Base-by-base conservation (phyloP, 2,329 filamentous ascomycete species). In the Orbilia oligospora region DNA sequence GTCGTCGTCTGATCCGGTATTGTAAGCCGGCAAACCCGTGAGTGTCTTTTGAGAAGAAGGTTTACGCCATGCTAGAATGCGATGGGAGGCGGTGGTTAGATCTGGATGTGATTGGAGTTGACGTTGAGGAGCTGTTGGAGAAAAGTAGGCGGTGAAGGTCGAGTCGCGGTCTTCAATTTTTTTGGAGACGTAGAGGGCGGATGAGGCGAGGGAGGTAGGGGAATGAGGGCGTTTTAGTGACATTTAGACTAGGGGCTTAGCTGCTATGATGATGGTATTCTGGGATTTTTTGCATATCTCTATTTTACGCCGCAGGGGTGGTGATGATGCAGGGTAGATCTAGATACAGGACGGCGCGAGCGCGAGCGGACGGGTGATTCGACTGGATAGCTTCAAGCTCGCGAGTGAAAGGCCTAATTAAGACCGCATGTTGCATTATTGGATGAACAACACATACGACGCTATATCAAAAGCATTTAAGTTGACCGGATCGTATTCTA, bases 121-220 rank as follows among this genome's bases (percentile, higher is more conserved):
- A 79, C 83, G 81, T 22, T 84, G 82, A 38, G 85, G 81, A 22
- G 86, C 82, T 5, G 84, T 83, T 38, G 86, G 85, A 30, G 87
- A 87, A 83, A 85, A 89, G 80, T 85, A 85, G 76, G 84, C 88
- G 70, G 85, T 82, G 84, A 89, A 89, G 16, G 83, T 85, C 10
- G 87, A 88, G n/a, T 84, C 83, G 79, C 87, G 86, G 80, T 88
- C 87, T 63, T 86, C 81, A 69, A 88, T 86, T 3, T 84, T 82
- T 8, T 82, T 79, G 10, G 87, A 88, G 44, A 82, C 83, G 82
- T 85, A 87, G 68, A 87, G 83, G n/a, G 75, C 38, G 18, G 75
- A 78, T 49, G 75, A 63, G 30, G 68, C 55, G 20, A 76, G 33
- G 20, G 81, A 76, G 8, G 76, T 46, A 51, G 73, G 30, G 38